phyloP scores from a whole-genome alignment of 495 filamentous ascomycete genomes.

The Penicillium mononematosum region DNA sequence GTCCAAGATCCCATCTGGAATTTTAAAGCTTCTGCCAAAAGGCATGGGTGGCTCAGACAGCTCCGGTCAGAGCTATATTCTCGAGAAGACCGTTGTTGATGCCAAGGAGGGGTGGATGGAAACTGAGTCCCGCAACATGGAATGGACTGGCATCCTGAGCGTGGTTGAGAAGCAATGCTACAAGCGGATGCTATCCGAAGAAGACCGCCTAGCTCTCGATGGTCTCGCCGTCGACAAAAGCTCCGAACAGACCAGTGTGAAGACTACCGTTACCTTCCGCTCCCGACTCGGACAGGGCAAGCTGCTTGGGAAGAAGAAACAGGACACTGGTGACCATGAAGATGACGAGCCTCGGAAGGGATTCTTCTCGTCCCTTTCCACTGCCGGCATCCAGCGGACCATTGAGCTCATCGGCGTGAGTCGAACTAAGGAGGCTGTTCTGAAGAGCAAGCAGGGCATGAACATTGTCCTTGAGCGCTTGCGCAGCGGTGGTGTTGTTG shows the following conservation, averaged over 20 bases:
- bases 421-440: constrained; percentile 76
- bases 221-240: constrained; percentile 39
- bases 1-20: constrained; percentile 79
- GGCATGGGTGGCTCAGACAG: constrained; percentile 72
- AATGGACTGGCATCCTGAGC: constrained; percentile 87
- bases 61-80: constrained; percentile 76
- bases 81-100: constrained; percentile 89
- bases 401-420: constrained; percentile 87
- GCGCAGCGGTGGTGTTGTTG: constrained; percentile 77
- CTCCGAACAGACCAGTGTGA: constrained; percentile 72
- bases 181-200: constrained; percentile 43
- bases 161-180: constrained; percentile 89
- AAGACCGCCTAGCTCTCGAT: constrained; percentile 21
- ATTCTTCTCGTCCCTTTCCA: constrained; percentile 72
- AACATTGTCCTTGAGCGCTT: constrained; percentile 86
- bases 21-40: constrained; percentile 77
- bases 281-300: constrained; percentile 77
- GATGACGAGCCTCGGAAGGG: constrained; percentile 57
- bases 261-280: constrained; percentile 79
- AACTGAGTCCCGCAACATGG: constrained; percentile 79
- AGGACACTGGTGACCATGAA: constrained; percentile 38
- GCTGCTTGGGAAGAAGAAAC: constrained; percentile 54
- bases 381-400: constrained; percentile 75
- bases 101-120: constrained; percentile 85
- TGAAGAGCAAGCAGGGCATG: constrained; percentile 93